phyloP scores from a whole-genome alignment of 192 early-diverging fungal genomes.

The Paraglomus occultum region DNA sequence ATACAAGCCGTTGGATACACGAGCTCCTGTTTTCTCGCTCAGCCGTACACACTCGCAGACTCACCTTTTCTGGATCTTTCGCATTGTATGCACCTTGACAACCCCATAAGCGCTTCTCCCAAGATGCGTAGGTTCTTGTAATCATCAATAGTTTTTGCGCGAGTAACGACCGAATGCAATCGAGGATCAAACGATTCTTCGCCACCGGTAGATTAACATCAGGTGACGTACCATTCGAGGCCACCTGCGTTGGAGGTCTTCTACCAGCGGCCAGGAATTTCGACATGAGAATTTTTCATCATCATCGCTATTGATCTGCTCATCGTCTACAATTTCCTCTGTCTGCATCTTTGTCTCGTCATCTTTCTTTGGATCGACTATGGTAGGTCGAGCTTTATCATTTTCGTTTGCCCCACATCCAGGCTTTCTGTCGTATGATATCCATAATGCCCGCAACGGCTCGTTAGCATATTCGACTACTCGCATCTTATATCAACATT shows the following conservation, averaged over 20 bases:
- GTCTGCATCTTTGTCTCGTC: slow-evolving; percentile 13
- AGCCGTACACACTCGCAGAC: slow-evolving; percentile 1
- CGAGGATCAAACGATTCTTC: slow-evolving; percentile 15
- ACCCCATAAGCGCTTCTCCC: slow-evolving; percentile 72
- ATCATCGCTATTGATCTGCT: slow-evolving; percentile 7
- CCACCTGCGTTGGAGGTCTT: slow-evolving; percentile 12
- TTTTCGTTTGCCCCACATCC: not conserved
- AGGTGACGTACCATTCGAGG: not conserved
- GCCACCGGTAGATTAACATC: slow-evolving; percentile 18
- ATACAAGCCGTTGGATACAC: slow-evolving; percentile 27
- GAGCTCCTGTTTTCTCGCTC: too few species aligned
- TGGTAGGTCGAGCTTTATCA: not conserved
- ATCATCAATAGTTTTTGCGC: slow-evolving; percentile 28
- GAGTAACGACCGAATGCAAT: slow-evolving; percentile 46
- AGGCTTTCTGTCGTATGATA: slow-evolving; percentile 58
- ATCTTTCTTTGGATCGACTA: slow-evolving; percentile 27
- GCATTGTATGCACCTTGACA: slow-evolving; percentile 59
- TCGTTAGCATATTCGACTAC: slow-evolving; percentile 49
- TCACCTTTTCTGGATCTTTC: slow-evolving; percentile 47
- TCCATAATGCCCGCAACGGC: slow-evolving; percentile 59
- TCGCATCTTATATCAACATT: slow-evolving; percentile 59
- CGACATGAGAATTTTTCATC: slow-evolving; percentile 20
- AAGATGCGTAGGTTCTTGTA: slow-evolving; percentile 59
- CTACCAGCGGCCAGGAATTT: slow-evolving; percentile 22
- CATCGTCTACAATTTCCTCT: slow-evolving; percentile 27